Base-by-base conservation (phyloP, 441 rosid species). In the Populus tomentosa region DNA sequence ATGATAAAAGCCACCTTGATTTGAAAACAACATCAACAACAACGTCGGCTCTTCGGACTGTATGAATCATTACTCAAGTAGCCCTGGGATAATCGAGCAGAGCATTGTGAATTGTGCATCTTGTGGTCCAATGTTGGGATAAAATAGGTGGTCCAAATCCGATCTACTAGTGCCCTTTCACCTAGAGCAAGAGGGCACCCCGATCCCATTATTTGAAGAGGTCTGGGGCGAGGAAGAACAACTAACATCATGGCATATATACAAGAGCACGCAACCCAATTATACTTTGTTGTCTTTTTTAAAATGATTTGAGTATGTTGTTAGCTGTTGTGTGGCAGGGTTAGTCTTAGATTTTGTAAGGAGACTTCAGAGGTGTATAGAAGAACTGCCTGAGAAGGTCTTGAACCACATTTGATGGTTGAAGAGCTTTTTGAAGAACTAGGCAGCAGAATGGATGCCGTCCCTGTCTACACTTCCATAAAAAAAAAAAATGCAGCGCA, bases 1-100 rank as follows among this genome's bases (percentile, higher is more conserved):
- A 72, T 56, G 63, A 50, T 26, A 42, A 74, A 46, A 73, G 56
- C 77, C 85, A 79, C 81, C 79, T 78, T 83, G 73, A 4, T 79
- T 14, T 61, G 56, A 5, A 14, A 28, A 28, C 30, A 28, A 28
- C 30, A 28, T 28, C 30, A 28, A 28, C 30, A 28, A 16, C 65
- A 77, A 13, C 14, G 40, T 66, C 71, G 75, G 77, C 46, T 26
- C 38, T 59, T 13, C 30, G 20, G 32, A 7, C 71, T 28, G 30
- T 59, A 18, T 30, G 11, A 11, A 23, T 40, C 4, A 0, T 6
- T 59, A 5, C 13, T 42, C 24, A 0, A 72, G 6, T 21, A 28
- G 38, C 72, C 40, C 23, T 14, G 24, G 28, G 28, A 64, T 20
- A 64, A 23, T 10, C 5, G 28, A 23, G 40, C 40, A 36, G 42